Evolutionary conservation across 192 early-diverging fungal species (phyloP).

Genomic region (Chytriomyces sp.): DNA sequence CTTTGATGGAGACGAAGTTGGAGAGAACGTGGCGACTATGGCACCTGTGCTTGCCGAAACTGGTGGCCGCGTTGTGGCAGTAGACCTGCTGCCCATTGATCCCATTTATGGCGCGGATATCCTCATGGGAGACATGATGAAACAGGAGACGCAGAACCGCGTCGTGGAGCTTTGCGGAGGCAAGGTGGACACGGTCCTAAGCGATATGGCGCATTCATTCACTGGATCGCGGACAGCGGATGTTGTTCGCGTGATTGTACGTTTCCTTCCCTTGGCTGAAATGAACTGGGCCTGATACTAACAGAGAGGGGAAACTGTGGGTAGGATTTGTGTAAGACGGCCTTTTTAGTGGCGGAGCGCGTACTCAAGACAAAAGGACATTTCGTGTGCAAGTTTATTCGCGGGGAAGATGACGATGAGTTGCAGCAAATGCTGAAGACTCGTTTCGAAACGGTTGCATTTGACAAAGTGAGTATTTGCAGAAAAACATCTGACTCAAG

Average conservation of each 20-base stretch:
- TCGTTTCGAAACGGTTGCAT: slow-evolving; percentile 56
- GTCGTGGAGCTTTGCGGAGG: slow-evolving; percentile 23
- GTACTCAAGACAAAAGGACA: slow-evolving; percentile 56
- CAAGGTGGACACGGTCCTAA: slow-evolving; percentile 46
- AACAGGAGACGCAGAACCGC: slow-evolving; percentile 34
- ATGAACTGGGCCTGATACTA: background rate
- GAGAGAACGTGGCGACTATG: background rate
- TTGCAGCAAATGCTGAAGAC: slow-evolving; percentile 42
- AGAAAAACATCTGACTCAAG: background rate
- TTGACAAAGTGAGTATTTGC: slow-evolving; percentile 54
- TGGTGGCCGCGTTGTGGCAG: slow-evolving; percentile 59
- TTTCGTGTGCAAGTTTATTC: slow-evolving; percentile 71
- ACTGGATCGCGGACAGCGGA: slow-evolving; percentile 72
- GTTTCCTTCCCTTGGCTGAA: background rate
- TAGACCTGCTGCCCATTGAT: slow-evolving; percentile 73
- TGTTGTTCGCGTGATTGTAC: slow-evolving; percentile 46
- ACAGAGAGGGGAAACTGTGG: background rate
- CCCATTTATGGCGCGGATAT: slow-evolving; percentile 66
- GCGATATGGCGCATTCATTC: slow-evolving; percentile 83
- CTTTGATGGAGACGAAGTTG: background rate
- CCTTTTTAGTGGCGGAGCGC: slow-evolving; percentile 61
- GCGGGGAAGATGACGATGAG: slow-evolving; percentile 43
- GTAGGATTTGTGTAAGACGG: slow-evolving; percentile 68
- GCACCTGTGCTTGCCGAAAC: background rate
- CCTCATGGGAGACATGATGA: slow-evolving; percentile 71